Evolutionary conservation across 2,329 filamentous ascomycete genomes (phyloP), one percentile per base, ranked within the genome.

Genomic region (Thielaviopsis euricoi): DNA sequence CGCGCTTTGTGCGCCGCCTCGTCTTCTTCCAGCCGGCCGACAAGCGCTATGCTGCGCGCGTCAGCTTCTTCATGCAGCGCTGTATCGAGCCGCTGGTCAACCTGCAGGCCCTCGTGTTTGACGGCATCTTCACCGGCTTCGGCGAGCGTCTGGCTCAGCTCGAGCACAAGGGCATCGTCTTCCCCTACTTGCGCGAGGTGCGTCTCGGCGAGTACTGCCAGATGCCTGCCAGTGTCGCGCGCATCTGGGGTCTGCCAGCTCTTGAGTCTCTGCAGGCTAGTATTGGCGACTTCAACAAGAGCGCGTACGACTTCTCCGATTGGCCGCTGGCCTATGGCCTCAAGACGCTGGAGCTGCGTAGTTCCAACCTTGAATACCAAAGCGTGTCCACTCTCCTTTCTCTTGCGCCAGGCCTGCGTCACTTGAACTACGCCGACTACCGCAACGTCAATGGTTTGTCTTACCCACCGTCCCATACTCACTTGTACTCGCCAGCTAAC

Each of bases 1-100:
- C 58, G 22, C 43, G 13, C 19, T 21, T 57, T 22, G 58, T 60
- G 19, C 58, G 58, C 54, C 49, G 52, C 22, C 50, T 60, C 37
- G 51, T 52, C 21, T 60, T 60, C 22, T 23, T 46, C 25, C 43
- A 50, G 3, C 33, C 51, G 12, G 10, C 33, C 7, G 19, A 26
- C 6, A 22, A 46, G 17, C 48, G 29, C 46, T 22, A 46, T 10
- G 48, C 25, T 17, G 37, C 55, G 37, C 43, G 26, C 2, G 52
- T 60, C 6, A 52, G 46, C 54, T 60, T 50, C 23, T 60, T 57
- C 54, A 60, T 60, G 55, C 54, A 57, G 26, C 40, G 51, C 15
- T 60, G 58, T 40, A 51, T 60, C 7, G 58, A 60, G 33, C 55
- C 58, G 6, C 43, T 60, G 6, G 29, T 26, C 25, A 55, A 57